A percentile compares a stretch with the other conserved stretches of the same genome.
These are phyloP conservation scores for Scorias spongiosa DNA, from an alignment of 2,329 filamentous ascomycete genomes.

Conservation along the genomic window DNA sequence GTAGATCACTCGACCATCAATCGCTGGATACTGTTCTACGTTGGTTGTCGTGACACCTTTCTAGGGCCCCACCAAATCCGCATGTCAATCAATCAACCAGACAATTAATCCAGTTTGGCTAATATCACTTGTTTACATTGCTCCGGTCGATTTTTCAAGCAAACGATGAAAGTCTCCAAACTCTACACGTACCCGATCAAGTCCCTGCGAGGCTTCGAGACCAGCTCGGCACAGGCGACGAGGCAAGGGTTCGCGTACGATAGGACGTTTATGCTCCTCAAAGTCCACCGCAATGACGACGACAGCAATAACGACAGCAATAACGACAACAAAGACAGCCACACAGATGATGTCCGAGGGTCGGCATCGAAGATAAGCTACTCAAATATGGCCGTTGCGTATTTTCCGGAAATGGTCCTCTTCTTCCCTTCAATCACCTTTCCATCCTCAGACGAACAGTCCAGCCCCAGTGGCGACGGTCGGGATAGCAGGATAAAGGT, in stretches of 20 bases:
- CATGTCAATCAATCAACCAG: too few species aligned
- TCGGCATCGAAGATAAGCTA: constrained; percentile 7
- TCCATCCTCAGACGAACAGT: constrained; percentile 4
- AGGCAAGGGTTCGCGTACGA: constrained; percentile 32
- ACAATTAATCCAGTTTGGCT: too few species aligned
- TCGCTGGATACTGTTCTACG: too few species aligned
- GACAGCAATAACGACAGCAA: constrained; percentile 15
- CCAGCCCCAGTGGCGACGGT: constrained; percentile 14
- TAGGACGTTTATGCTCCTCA: constrained; percentile 27
- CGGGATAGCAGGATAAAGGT: constrained; percentile 21
- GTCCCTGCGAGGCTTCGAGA: constrained; percentile 25
- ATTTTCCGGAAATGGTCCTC: constrained; percentile 25
- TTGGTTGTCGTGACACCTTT: too few species aligned
- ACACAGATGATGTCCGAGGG: too few species aligned
- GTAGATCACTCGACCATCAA: too few species aligned
- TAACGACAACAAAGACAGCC: neutral
- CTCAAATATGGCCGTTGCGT: constrained; percentile 28
- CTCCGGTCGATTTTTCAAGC: too few species aligned
- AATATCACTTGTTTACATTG: too few species aligned
- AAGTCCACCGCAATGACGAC: constrained; percentile 19
- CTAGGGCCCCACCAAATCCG: too few species aligned
- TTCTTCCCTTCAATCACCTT: constrained; percentile 24
- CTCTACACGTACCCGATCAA: constrained; percentile 35
- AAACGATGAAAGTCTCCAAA: constrained; percentile 18
- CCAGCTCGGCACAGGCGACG: constrained; percentile 25